Evolutionary conservation across 257 asterid genomes (phyloP), one percentile per base, ranked within the genome.

Genomic region (Solanum verrucosum): DNA sequence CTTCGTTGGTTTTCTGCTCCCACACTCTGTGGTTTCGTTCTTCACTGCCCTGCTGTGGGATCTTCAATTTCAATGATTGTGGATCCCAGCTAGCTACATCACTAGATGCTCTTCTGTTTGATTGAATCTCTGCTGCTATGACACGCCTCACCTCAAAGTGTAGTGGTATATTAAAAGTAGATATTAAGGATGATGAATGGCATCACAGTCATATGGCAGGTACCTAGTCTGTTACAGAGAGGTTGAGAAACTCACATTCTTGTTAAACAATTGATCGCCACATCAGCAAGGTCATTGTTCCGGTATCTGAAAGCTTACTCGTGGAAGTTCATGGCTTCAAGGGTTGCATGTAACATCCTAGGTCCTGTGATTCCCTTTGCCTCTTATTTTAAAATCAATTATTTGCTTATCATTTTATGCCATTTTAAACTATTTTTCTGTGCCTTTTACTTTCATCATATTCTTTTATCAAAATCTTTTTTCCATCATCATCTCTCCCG

Each of bases 1-100:
- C 98, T 90, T 94, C 98, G 90, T 93, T 93, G 96, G 97, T 94
- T 92, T 93, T 94, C 96, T 95, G 91, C 98, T 90, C 93, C 99
- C 94, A 91, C 98, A 90, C 96, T 90, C 92, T 87, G 92, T 93
- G 96, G 95, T 96, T 96, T 93, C 93, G 92, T 91, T 92, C 98
- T 92, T 94, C 93, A 85, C 94, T 90, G 94, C 90, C 92, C 94
- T 93, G 94, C 96, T 93, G 95, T 91, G 96, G 96, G 95, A 96
- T 95, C 98, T 94, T 94, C 96, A 94, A 95, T 96, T 94, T 90
- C 93, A 93, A 90, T 89, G 92, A 93, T 96, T 93, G 96, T 92
- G 94, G 96, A 93, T 93, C 98, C 98, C 95, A 89, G 95, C 92
- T 94, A 93, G 95, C 98, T 94, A 83, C 99, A 77, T 93, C 91